A percentile compares a stretch with the other conserved stretches of the same genome.
phyloP scores from a whole-genome alignment of 2,329 filamentous ascomycete genomes.

The Colletotrichum orchidophilum region DNA sequence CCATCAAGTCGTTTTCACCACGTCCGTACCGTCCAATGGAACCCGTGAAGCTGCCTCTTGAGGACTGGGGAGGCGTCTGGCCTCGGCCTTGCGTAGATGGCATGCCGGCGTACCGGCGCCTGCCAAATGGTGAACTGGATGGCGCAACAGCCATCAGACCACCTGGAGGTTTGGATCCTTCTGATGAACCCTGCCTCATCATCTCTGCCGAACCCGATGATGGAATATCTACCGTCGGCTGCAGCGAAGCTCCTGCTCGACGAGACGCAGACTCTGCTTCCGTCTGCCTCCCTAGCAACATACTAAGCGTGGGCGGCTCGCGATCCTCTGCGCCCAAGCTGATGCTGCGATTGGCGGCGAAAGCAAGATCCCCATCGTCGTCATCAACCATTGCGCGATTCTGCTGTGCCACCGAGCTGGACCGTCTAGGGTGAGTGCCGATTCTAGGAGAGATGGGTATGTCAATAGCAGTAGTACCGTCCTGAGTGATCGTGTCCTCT shows the following conservation, averaged over 20 bases:
- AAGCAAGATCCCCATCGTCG: conserved; percentile 69
- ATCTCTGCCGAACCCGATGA: conserved; percentile 49
- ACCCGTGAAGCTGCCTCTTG: conserved; percentile 56
- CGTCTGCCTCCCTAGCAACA: conserved; percentile 61
- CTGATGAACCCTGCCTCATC: conserved; percentile 53
- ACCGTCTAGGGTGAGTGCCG: conserved; percentile 65
- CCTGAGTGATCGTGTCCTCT: conserved; percentile 53
- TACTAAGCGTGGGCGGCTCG: conserved; percentile 72
- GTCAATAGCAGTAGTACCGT: conserved; percentile 74
- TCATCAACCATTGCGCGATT: conserved; percentile 63
- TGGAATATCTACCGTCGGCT: conserved; percentile 54
- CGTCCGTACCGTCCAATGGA: conserved; percentile 49
- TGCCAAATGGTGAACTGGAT: conserved; percentile 56
- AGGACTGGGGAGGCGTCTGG: conserved; percentile 55
- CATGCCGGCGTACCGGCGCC: conserved; percentile 58
- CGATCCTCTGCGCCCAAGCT: conserved; percentile 74
- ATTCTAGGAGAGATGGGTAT: conserved; percentile 77
- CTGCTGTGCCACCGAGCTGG: conserved; percentile 75
- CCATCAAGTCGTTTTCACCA: conserved; percentile 60
- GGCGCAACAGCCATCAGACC: conserved; percentile 51
- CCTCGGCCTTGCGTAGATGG: conserved; percentile 44
- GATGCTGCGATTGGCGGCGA: conserved; percentile 71
- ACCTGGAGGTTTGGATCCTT: conserved; percentile 55
- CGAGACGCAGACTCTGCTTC: conserved; percentile 44
- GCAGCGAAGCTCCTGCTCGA: conserved; percentile 40